Evolutionary conservation across 2,329 filamentous ascomycete genomes (phyloP).

Genomic region (Aspergillus sp.): DNA sequence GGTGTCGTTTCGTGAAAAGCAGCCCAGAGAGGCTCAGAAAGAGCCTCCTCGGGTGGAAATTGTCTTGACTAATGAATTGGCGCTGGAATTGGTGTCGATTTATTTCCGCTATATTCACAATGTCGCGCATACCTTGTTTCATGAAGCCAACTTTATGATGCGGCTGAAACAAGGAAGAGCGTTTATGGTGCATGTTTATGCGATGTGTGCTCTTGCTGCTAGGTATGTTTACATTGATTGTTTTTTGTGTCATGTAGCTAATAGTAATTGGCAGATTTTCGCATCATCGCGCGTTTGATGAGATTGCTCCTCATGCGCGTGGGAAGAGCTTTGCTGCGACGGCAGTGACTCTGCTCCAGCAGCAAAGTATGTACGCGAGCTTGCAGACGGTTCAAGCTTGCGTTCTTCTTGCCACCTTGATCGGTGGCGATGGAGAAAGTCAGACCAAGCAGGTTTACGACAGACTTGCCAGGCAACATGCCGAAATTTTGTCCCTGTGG

Average conservation of each 20-base stretch:
- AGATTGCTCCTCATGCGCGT: constrained; percentile 8
- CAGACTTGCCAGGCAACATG: constrained; percentile 15
- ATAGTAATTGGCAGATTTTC: constrained; percentile 9
- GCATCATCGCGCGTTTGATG: constrained; percentile 6
- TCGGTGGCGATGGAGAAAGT: constrained; percentile 12
- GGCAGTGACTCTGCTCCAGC: constrained; percentile 9
- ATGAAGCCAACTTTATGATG: constrained; percentile 14
- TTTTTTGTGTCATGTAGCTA: neutral
- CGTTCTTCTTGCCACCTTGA: constrained; percentile 13
- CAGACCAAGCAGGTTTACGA: constrained; percentile 16
- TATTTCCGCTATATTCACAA: constrained; percentile 20
- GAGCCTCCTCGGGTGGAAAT: too few relatives aligned
- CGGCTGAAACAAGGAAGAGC: constrained; percentile 11
- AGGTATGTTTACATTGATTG: constrained; percentile 4
- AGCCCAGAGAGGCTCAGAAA: too few relatives aligned
- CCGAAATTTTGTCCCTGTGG: constrained; percentile 10
- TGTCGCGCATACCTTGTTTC: constrained; percentile 17
- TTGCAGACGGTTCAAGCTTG: constrained; percentile 14
- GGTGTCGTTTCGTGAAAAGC: too few relatives aligned
- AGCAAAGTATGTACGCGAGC: constrained; percentile 9
- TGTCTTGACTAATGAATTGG: neutral
- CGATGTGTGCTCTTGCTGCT: constrained; percentile 17
- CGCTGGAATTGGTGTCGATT: constrained; percentile 11
- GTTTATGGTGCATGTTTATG: constrained; percentile 12
- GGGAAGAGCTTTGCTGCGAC: constrained; percentile 9